Evolutionary conservation across 345 rosid genomes (phyloP).

Genomic region (Hypericum perforatum): DNA sequence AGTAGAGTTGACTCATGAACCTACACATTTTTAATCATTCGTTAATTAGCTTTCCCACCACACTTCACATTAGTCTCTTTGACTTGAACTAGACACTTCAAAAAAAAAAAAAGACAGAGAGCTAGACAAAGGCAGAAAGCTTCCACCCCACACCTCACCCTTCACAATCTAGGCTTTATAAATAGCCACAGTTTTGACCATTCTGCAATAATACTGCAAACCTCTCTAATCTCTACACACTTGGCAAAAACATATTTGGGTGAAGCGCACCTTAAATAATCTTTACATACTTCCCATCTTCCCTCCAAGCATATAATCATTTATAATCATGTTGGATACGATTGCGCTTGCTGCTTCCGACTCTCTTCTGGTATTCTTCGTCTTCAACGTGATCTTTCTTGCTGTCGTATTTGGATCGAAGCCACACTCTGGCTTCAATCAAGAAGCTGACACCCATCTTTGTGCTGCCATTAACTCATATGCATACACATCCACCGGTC

Average conservation of each 20-base stretch:
- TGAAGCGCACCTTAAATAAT: too few species aligned
- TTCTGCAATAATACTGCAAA: neutral
- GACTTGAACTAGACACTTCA: constrained; percentile 8
- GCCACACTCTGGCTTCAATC: neutral
- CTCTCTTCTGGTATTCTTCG: constrained; percentile 37
- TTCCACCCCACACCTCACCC: constrained; percentile 17
- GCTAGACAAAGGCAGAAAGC: constrained; percentile 11
- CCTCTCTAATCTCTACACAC: neutral
- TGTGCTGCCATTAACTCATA: neutral
- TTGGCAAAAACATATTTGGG: too few species aligned
- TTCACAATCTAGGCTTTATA: neutral
- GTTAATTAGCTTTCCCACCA: constrained; percentile 20
- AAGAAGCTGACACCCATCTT: too few species aligned
- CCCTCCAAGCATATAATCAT: too few species aligned
- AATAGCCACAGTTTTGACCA: neutral
- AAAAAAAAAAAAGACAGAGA: too few species aligned
- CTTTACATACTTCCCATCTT: neutral
- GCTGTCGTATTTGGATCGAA: constrained; percentile 32
- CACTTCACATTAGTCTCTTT: constrained; percentile 10
- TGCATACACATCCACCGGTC: neutral
- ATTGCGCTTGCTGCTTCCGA: constrained; percentile 32
- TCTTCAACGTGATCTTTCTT: constrained; percentile 37
- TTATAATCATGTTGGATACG: constrained; percentile 24
- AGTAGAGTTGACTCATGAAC: neutral
- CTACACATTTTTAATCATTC: too few species aligned